Evolutionary conservation across 768 basidiomycete species (phyloP).

Genomic region (Suillus fuscotomentosus): DNA sequence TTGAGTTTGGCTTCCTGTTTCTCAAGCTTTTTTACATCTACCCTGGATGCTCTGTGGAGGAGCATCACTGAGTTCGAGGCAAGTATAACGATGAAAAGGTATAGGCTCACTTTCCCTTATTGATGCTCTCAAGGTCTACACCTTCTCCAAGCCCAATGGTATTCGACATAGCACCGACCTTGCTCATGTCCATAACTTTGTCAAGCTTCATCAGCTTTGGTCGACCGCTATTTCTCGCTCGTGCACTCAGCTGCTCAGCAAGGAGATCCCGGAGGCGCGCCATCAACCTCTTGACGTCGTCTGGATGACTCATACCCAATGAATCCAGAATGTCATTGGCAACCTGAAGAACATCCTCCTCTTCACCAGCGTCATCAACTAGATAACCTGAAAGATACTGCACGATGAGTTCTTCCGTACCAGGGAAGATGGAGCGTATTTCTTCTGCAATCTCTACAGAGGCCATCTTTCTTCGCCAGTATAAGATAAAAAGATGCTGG

Average conservation of each 20-base stretch:
- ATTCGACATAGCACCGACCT: conserved; percentile 68
- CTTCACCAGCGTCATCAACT: conserved; percentile 85
- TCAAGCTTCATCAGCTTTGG: conserved; percentile 76
- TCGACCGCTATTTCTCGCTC: conserved; percentile 57
- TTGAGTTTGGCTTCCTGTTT: conserved; percentile 96
- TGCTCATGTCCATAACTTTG: conserved; percentile 88
- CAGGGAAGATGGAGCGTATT: conserved; percentile 67
- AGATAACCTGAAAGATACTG: conserved; percentile 88
- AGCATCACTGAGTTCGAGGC: conserved; percentile 7
- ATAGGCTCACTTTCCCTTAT: conserved; percentile 82
- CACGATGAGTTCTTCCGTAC: conserved; percentile 81
- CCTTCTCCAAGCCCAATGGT: conserved; percentile 81
- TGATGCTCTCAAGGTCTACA: conserved; percentile 88
- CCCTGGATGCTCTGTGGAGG: conserved; percentile 71
- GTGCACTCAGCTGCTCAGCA: conserved; percentile 58
- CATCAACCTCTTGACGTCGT: conserved; percentile 68
- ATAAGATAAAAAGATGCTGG: not conserved
- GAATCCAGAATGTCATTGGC: conserved; percentile 74
- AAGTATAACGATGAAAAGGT: not conserved
- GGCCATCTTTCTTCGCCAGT: conserved; percentile 43
- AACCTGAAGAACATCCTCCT: conserved; percentile 82
- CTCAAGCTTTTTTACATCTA: conserved; percentile 94
- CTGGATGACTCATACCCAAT: conserved; percentile 59
- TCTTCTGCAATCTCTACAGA: conserved; percentile 78
- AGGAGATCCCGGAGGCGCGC: conserved; percentile 58